Evolutionary conservation across 2,329 filamentous ascomycete genomes (phyloP).

Genomic region (Harringtonia aguacate): DNA sequence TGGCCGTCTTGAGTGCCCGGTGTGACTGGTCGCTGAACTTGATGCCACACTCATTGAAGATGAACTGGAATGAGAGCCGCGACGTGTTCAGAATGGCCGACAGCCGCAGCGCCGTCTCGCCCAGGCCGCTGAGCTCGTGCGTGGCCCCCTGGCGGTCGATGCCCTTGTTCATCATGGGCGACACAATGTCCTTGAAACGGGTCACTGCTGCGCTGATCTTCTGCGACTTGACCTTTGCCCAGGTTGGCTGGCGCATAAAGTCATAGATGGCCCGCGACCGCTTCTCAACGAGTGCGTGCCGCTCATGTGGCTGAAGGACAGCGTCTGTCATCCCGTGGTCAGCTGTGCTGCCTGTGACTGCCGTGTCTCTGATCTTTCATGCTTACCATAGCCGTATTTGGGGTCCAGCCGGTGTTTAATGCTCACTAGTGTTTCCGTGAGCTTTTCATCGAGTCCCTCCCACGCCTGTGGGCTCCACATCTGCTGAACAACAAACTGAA

Average conservation of each 20-base stretch:
- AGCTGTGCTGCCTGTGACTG: neutral
- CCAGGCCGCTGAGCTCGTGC: constrained; percentile 30
- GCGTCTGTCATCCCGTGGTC: constrained; percentile 1
- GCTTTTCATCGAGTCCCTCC: constrained; percentile 17
- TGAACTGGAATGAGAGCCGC: constrained; percentile 20
- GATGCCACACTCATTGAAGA: constrained; percentile 37
- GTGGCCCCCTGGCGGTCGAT: constrained; percentile 24
- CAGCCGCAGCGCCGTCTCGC: constrained; percentile 30
- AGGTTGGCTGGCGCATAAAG: constrained; percentile 20
- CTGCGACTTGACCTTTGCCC: constrained; percentile 13
- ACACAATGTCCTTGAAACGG: constrained; percentile 23
- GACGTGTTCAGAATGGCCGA: constrained; percentile 35
- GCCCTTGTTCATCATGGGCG: constrained; percentile 30
- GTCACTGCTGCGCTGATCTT: constrained; percentile 14
- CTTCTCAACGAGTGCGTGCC: constrained; percentile 24
- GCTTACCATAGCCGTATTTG: constrained; percentile 17
- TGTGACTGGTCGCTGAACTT: constrained; percentile 37
- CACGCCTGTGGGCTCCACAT: constrained; percentile 23
- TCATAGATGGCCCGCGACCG: constrained; percentile 22
- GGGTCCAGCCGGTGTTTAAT: constrained; percentile 13
- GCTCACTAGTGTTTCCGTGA: constrained; percentile 13
- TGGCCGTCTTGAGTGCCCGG: constrained; percentile 32
- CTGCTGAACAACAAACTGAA: constrained; percentile 24
- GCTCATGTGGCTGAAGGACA: constrained; percentile 14
- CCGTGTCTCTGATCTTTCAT: neutral